Evolutionary conservation across 768 basidiomycete species (phyloP).

Genomic region (Pleurotus cornucopiae): DNA sequence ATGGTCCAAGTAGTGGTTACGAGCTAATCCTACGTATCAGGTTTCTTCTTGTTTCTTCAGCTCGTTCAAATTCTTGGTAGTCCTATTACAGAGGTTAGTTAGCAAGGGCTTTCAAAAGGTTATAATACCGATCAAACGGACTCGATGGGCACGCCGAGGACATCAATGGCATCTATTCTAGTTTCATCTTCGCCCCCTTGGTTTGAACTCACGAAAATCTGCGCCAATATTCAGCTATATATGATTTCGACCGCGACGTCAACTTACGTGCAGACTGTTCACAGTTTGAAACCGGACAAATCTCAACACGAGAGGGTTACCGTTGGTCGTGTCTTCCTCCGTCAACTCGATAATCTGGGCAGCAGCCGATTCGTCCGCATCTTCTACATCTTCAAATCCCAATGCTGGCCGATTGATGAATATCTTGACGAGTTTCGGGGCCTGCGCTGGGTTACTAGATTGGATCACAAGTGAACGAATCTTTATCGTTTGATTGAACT

Average conservation of each 20-base stretch:
- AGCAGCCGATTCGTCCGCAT: conserved; percentile 41
- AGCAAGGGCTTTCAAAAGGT: no score
- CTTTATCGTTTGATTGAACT: conserved; percentile 72
- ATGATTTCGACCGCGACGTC: not conserved
- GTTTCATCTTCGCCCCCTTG: conserved; percentile 62
- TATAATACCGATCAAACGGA: conserved; percentile 26
- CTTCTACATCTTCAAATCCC: conserved; percentile 65
- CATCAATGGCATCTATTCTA: conserved; percentile 62
- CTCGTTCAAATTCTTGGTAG: conserved; percentile 30
- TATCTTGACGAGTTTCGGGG: conserved; percentile 60
- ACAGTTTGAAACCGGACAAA: conserved; percentile 71
- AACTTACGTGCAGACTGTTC: conserved; percentile 59
- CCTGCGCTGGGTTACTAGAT: conserved; percentile 33
- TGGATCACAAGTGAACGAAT: conserved; percentile 56
- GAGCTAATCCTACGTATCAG: no score
- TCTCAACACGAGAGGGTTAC: conserved; percentile 47
- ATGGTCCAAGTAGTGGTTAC: no score
- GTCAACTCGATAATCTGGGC: conserved; percentile 55
- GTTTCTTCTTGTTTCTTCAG: conserved; percentile 24
- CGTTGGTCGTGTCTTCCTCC: conserved; percentile 42
- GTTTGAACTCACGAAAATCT: conserved; percentile 71
- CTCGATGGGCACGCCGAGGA: conserved; percentile 58
- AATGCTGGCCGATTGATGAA: conserved; percentile 55
- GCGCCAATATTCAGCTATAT: not conserved
- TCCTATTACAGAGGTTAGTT: conserved; percentile 15